Base-by-base conservation (phyloP, 495 filamentous ascomycete genomes). In the Trichoderma gamsii region DNA sequence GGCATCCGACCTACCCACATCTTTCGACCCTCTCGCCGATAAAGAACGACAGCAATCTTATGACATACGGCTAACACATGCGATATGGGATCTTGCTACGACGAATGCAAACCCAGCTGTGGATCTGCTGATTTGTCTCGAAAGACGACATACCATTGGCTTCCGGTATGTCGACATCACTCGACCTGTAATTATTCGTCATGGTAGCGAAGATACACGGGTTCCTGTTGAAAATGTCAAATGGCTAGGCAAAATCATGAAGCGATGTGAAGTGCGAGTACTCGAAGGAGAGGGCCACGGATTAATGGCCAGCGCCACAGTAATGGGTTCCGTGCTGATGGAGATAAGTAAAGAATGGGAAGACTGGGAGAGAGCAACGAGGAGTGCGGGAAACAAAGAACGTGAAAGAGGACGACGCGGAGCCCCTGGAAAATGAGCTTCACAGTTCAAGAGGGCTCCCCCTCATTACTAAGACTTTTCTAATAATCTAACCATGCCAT, bases 91-190 rank as follows among this genome's bases (percentile, higher is more conserved):
- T 64, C 84, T 93, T n/a, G 92, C 96, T 11, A 97, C 93, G 0
- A 88, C 88, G 2, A 89, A 92, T 66, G 93, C 94, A 21, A 98
- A 99, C 75, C 96, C 95, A 0, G 93, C 94, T 2, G 89, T 96
- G 15, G 95, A 99, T 77, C 78, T 99, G 12, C 80, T 99, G 2
- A 90, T 97, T 13, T 99, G 95, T 74, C 80, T 99, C 16, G 95
- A 99, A 77, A 88, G 96, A 23, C 86, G 90, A 12, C 90, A 96
- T 71, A 88, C 91, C 0, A 97, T 99, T 72, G 95, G 95, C 0
- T 99, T 99, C 78, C 87, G 93, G 38, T 99, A 99, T 72, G 93
- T 96, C 21, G 95, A 99, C 74, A 97, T 98, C 71, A 95, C 88
- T 0, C 86, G 92, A 11, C 85, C 89, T 0, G 91, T 97, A 1